phyloP scores from a whole-genome alignment of 2,329 filamentous ascomycete species.

The Botrytis elliptica region DNA sequence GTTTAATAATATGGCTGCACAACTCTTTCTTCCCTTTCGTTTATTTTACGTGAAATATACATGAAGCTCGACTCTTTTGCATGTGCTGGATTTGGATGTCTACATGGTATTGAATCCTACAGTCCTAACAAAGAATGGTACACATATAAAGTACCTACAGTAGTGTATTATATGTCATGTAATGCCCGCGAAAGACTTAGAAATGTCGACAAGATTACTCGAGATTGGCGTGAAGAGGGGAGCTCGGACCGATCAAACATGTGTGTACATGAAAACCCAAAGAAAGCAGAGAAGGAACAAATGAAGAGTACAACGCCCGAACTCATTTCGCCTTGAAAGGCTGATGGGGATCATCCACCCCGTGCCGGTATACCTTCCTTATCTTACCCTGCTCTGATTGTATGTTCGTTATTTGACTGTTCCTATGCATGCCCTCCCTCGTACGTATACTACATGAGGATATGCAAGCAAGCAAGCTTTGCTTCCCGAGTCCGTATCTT shows the following conservation, averaged over 20 bases:
- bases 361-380: slow-evolving; percentile 3
- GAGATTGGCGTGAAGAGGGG: not conserved
- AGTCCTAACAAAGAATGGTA: not conserved
- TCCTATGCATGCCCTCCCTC: slow-evolving; percentile 2
- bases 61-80: not conserved
- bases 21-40: not conserved
- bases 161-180: not conserved
- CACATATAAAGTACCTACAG: not conserved
- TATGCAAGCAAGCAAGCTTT: slow-evolving; percentile 15
- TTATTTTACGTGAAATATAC: not conserved
- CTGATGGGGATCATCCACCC: slow-evolving; percentile 5
- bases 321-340: slow-evolving; percentile 19
- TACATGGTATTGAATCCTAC: not conserved
- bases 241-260: not conserved
- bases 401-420: not conserved
- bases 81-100: not conserved
- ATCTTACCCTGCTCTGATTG: not conserved
- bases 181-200: not conserved
- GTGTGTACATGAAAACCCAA: not conserved
- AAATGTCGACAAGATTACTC: not conserved
- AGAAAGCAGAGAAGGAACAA: not conserved
- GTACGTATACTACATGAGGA: not conserved
- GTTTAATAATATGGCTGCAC: not conserved
- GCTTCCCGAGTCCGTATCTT: slow-evolving; percentile 13
- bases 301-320: not conserved